Percentiles rank a stretch among this genome's conserved stretches.
phyloP scores from a whole-genome alignment of 2,329 filamentous ascomycete species.

The Venturia aucupariae region DNA sequence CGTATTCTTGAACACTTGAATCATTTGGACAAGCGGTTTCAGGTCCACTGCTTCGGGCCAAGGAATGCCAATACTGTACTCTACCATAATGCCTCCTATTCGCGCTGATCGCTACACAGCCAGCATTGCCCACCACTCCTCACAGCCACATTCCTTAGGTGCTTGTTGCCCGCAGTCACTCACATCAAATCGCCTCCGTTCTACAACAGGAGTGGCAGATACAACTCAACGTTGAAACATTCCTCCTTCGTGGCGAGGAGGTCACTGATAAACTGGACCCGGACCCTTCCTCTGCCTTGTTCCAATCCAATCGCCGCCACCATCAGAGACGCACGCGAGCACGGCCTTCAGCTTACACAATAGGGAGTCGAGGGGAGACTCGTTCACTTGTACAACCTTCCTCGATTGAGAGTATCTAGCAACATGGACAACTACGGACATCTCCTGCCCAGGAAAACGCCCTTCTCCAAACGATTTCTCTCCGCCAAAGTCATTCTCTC shows the following conservation, averaged over 20 bases:
- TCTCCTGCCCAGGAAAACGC: slow-evolving; percentile 32
- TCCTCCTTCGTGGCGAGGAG: background rate
- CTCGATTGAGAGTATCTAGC: background rate
- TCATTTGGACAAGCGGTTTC: background rate
- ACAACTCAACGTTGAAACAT: background rate
- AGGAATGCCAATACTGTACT: slow-evolving; percentile 1
- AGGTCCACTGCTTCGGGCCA: background rate
- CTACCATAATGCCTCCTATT: too few relatives aligned
- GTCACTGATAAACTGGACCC: background rate
- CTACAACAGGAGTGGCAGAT: background rate
- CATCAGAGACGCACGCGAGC: background rate
- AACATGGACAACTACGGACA: slow-evolving; percentile 16
- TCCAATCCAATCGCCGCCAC: background rate
- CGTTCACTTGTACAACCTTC: background rate
- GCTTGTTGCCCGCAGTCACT: too few relatives aligned
- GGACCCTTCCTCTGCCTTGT: background rate
- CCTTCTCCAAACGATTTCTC: slow-evolving; percentile 45
- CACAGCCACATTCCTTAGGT: background rate
- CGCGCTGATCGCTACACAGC: background rate
- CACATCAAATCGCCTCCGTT: too few relatives aligned
- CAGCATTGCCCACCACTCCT: background rate
- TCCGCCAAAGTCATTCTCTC: slow-evolving; percentile 43
- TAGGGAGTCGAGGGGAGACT: background rate
- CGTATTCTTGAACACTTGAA: background rate
- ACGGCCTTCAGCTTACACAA: background rate